A percentile compares a stretch with the other conserved stretches of the same genome.
These are phyloP conservation scores for Tulasnella sp. DNA, from an alignment of 768 basidiomycete species.

Conservation along the genomic window DNA sequence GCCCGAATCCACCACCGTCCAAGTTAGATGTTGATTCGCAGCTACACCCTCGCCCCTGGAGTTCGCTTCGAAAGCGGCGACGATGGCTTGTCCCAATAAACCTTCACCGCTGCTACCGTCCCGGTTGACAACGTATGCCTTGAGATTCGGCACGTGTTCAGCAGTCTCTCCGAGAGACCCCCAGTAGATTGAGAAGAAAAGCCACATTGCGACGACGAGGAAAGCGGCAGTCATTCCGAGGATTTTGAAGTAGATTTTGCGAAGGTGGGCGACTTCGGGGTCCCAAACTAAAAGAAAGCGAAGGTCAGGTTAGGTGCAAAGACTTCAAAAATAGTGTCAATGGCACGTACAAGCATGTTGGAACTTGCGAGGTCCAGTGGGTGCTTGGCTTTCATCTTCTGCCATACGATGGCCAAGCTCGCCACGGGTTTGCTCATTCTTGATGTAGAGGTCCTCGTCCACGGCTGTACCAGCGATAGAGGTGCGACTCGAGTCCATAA, in stretches of 20 bases:
- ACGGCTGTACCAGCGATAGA: not conserved
- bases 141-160: not conserved
- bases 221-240: not conserved
- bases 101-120: conserved; percentile 9
- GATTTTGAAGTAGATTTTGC: not conserved
- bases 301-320: not conserved
- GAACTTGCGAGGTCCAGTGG: not conserved
- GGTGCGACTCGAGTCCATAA: not conserved
- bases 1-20: conserved; percentile 8
- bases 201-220: not conserved
- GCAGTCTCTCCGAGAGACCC: not conserved
- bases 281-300: not conserved
- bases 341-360: not conserved
- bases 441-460: not conserved
- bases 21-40: not conserved
- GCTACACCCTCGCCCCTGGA: conserved; percentile 23
- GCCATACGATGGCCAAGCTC: not conserved
- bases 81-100: conserved; percentile 23
- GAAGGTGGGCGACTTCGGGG: conserved; percentile 1
- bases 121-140: conserved; percentile 3
- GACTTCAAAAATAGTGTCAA: not conserved
- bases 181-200: not conserved
- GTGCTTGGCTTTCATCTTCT: not conserved
- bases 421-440: not conserved
- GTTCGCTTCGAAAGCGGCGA: conserved; percentile 27